Conservation (phyloP, 495 filamentous ascomycete genomes). For the Tuber umbilicatum region DNA sequence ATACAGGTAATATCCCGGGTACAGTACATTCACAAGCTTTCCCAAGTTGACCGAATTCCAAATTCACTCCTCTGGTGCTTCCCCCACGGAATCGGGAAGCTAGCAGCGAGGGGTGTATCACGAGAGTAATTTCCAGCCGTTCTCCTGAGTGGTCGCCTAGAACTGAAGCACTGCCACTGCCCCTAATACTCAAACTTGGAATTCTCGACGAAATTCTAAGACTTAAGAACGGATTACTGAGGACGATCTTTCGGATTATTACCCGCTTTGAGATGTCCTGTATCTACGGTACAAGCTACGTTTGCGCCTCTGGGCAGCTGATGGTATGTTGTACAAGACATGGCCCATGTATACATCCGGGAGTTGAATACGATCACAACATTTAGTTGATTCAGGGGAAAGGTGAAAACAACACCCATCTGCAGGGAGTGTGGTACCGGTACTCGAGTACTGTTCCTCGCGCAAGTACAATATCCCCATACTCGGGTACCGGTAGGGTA, state of each 20-base stretch:
- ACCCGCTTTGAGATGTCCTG: neutral
- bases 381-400: neutral
- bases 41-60: no score
- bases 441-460: no score
- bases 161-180: neutral
- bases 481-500: no score
- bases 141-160: neutral
- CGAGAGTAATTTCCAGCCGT: accelerated
- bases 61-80: no score
- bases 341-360: neutral
- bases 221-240: neutral
- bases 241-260: neutral
- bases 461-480: no score
- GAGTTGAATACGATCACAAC: neutral
- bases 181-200: neutral
- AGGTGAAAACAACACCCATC: no score
- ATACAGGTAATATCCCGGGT: no score
- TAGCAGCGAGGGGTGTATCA: neutral
- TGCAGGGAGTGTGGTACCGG: no score
- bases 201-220: neutral
- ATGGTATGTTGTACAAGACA: neutral
- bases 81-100: neutral
- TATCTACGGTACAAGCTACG: no score
- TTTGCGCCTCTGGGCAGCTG: neutral
- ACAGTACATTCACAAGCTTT: neutral